Evolutionary conservation across 331 rosid genomes (phyloP), one percentile per base, ranked within the genome.

Genomic region (Cucumis variabilis): DNA sequence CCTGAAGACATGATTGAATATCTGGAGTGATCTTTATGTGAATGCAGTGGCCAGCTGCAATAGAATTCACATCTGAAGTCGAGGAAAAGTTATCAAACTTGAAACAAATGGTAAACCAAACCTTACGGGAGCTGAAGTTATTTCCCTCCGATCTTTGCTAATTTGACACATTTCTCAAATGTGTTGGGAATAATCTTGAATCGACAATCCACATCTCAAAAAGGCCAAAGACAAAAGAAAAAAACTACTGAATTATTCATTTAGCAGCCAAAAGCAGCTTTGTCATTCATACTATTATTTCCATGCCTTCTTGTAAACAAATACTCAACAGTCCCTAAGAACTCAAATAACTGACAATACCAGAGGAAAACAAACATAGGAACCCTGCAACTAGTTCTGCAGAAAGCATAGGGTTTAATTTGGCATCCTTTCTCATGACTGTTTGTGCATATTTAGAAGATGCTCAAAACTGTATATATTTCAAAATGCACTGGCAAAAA

Each of bases 281-380:
- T 6, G 44, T 37, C 51, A 27, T 81, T 20, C 41, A 27, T 8
- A 53, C 70, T 27, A 25, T 19, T 28, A 30, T 81, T 60, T 28
- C 44, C 65, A 80, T 15, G 70, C 20, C 51, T 81, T 58, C 70
- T 55, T 80, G 84, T 80, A 55, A 80, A 23, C 15, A 80, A 80
- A 24, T 78, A 23, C 19, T 51, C 8, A 33, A 77, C 41, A 21
- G 21, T 48, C 80, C 9, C 65, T 80, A 58, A 58, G 50, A 28
- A 80, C 27, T 80, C 13, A 55, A 62, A 81, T 55, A 58, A 81
- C 51, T 19, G 67, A 81, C 70, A 81, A 11, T 27, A 55, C 17
- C 2, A 53, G 84, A 9, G 84, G 68, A 55, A 53, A 53, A 55
- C 15, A 50, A 78, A 15, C 46, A 80, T 27, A 55, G 24, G 24